Evolutionary conservation across 2,329 filamentous ascomycete genomes (phyloP).

Genomic region (Trichoderma asperellum): DNA sequence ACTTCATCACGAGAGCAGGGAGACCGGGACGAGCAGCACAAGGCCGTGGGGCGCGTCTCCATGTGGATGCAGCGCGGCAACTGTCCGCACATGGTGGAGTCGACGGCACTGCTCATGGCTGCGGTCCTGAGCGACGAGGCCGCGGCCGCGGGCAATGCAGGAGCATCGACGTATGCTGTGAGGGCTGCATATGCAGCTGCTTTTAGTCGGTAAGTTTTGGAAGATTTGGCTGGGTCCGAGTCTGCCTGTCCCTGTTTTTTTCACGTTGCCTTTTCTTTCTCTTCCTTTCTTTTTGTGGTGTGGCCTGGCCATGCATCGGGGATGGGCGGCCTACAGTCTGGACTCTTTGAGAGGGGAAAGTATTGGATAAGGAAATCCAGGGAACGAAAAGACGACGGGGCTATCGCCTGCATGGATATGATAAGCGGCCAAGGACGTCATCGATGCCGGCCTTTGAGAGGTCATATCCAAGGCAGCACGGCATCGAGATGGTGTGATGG

Average conservation of each 20-base stretch:
- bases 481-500: conserved; percentile 9
- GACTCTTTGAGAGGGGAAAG: neutral
- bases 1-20: conserved; percentile 21
- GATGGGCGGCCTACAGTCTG: neutral
- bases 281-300: neutral
- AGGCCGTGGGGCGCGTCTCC: conserved; percentile 61
- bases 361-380: conserved; percentile 6
- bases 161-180: conserved; percentile 61
- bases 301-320: neutral
- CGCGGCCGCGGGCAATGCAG: conserved; percentile 38
- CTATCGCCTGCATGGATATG: conserved; percentile 10
- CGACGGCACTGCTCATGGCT: conserved; percentile 72
- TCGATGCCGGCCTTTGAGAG: neutral
- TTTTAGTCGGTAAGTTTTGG: conserved; percentile 66
- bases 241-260: neutral
- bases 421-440: conserved; percentile 19
- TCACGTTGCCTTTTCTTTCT: neutral
- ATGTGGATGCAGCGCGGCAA: conserved; percentile 74
- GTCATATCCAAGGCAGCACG: conserved; percentile 11
- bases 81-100: conserved; percentile 79
- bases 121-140: conserved; percentile 67
- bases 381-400: neutral
- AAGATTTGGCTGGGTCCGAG: neutral
- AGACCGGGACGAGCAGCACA: conserved; percentile 38
- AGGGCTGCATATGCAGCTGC: conserved; percentile 74